Base-by-base conservation (phyloP, 1,284 basidiomycete species). In the Stereum hirsutum region DNA sequence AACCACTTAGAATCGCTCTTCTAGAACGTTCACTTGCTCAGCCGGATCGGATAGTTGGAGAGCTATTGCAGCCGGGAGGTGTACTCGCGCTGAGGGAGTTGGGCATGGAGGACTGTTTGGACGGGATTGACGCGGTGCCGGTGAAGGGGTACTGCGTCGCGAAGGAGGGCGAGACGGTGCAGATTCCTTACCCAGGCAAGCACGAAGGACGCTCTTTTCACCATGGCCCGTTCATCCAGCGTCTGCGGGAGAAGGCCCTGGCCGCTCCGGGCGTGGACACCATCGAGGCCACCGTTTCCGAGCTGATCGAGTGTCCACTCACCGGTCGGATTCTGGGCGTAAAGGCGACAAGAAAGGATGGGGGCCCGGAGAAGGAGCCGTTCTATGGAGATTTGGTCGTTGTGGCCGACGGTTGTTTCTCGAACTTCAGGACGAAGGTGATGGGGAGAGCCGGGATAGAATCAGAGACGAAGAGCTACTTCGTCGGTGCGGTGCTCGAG, bases 11-110 rank as follows among this genome's bases (percentile, higher is more conserved):
- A n/a, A 81, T 94, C 48, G 81, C 83, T 17, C 65, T 95, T 2
- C 66, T 96, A 47, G 91, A 96, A 64, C 78, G 93, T 37, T 95
- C 95, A 31, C 73, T 98, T 10, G 72, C 82, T 0, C 87, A 94
- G 61, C 95, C 96, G 0, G 92, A 98, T 70, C 78, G 95, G 20
- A 98, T 99, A 54, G 95, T 99, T 30, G 95, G 96, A 28, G 96
- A 99, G 64, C 79, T 99, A 1, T 70, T 99, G 17, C 95, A 99
- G 57, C 96, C 96, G 0, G 94, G 89, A 1, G 96, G 96, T 5
- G 82, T 94, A 17, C 69, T 72, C 3, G 83, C 91, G 0, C 68
- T 99, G 39, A 65, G 78, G 48, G 66, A 76, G 43, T 77, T 99
- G 15, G 94, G 92, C 1, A 64, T 99, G 54, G 77, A 80, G 42